Percentiles rank a stretch among this genome's conserved stretches.
Evolutionary conservation across 176 grass and related monocot species (phyloP).

Genomic region (Carex parvula): DNA sequence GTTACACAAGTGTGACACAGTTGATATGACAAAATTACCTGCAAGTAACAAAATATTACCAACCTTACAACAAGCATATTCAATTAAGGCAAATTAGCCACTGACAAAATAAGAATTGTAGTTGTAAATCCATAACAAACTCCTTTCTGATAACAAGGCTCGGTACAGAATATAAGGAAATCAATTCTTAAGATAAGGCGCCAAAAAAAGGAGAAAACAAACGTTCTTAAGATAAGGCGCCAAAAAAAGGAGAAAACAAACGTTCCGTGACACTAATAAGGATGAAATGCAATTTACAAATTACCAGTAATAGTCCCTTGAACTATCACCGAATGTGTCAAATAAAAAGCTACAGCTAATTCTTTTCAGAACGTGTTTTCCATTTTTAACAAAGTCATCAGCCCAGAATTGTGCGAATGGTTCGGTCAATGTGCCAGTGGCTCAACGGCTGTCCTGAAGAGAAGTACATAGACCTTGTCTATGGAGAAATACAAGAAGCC

Average conservation of each 20-base stretch:
- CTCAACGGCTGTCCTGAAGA: constrained; percentile 84
- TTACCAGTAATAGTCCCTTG: constrained; percentile 21
- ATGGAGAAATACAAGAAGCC: constrained; percentile 97
- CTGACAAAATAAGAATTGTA: neutral
- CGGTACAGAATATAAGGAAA: neutral
- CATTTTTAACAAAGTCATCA: constrained; percentile 21
- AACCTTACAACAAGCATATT: neutral
- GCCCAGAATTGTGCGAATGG: neutral
- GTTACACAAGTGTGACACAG: neutral
- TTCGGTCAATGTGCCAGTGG: constrained; percentile 43
- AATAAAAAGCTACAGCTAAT: constrained; percentile 24
- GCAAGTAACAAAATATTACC: neutral
- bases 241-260: constrained; percentile 9
- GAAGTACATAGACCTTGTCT: constrained; percentile 88
- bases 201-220: constrained; percentile 9
- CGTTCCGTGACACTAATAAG: neutral
- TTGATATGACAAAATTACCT: neutral
- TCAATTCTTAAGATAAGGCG: neutral
- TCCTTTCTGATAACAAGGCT: neutral
- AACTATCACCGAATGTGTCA: constrained; percentile 22
- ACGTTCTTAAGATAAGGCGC: neutral
- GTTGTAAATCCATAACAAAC: neutral
- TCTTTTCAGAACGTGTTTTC: constrained; percentile 1
- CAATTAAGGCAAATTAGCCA: constrained; percentile 8
- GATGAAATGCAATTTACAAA: constrained; percentile 29